Evolutionary conservation across 192 early-diverging fungal species (phyloP).

Genomic region (Coemansia sp.): DNA sequence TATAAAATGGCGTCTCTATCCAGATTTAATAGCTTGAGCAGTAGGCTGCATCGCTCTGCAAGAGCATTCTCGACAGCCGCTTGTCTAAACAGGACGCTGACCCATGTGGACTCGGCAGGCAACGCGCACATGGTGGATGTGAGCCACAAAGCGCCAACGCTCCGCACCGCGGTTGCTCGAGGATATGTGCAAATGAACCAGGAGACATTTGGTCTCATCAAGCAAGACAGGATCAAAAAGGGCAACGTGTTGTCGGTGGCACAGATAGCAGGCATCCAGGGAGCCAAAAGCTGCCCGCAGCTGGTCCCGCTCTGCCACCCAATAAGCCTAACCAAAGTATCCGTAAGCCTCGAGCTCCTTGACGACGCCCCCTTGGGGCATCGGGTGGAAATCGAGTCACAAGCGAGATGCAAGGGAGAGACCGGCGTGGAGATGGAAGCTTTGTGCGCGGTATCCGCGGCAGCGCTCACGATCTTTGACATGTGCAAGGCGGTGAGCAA

Average conservation of each 20-base stretch:
- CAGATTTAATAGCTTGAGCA: too few species aligned
- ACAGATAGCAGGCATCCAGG: conserved; percentile 86
- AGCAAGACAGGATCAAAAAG: conserved; percentile 69
- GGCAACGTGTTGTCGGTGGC: conserved; percentile 88
- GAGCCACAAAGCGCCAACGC: conserved; percentile 62
- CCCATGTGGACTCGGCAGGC: conserved; percentile 76
- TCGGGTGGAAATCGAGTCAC: conserved; percentile 65
- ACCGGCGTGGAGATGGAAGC: conserved; percentile 94
- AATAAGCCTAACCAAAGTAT: conserved; percentile 64
- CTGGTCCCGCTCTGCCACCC: conserved; percentile 91
- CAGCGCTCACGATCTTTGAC: conserved; percentile 86
- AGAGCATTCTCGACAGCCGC: neutral
- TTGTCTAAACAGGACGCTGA: conserved; percentile 41
- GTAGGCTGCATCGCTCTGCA: too few species aligned
- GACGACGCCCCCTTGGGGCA: conserved; percentile 16
- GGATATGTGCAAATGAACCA: conserved; percentile 68
- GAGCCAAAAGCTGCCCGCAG: conserved; percentile 78
- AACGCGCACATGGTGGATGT: conserved; percentile 89
- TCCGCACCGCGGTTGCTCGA: conserved; percentile 70
- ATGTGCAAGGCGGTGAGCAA: conserved; percentile 94
- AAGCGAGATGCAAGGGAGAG: conserved; percentile 71
- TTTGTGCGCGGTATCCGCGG: conserved; percentile 73
- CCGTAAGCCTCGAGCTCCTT: conserved; percentile 63
- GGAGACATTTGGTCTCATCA: conserved; percentile 65
- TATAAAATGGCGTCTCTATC: neutral